Conservation (phyloP, 2,329 filamentous ascomycete genomes). For the Xylaria sp. region DNA sequence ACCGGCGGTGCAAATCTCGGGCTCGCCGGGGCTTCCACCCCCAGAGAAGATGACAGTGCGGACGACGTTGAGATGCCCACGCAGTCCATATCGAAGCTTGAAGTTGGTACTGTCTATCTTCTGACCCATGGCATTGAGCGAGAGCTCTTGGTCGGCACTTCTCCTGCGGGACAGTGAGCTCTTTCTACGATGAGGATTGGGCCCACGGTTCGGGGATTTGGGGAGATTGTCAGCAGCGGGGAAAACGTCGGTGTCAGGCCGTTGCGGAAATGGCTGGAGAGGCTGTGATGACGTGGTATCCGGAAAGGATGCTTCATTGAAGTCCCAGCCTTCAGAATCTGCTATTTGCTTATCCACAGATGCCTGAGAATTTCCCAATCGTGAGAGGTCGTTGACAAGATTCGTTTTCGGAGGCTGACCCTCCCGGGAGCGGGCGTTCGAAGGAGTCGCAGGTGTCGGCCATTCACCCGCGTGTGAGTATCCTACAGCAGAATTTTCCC, state of each 20-base stretch:
- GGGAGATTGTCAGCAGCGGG: slow-evolving; percentile 82
- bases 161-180: slow-evolving; percentile 79
- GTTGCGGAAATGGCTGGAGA: slow-evolving; percentile 62
- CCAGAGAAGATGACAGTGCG: slow-evolving; percentile 96
- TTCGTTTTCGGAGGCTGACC: slow-evolving; percentile 48
- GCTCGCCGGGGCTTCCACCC: slow-evolving; percentile 92
- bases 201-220: slow-evolving; percentile 80
- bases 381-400: slow-evolving; percentile 55
- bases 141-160: slow-evolving; percentile 74
- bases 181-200: slow-evolving; percentile 79
- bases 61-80: slow-evolving; percentile 93
- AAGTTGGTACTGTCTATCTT: slow-evolving; percentile 81
- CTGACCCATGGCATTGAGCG: slow-evolving; percentile 60
- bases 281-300: slow-evolving; percentile 63
- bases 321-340: slow-evolving; percentile 88
- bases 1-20: slow-evolving; percentile 94
- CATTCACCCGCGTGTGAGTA: slow-evolving; percentile 51
- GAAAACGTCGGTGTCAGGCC: slow-evolving; percentile 89
- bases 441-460: slow-evolving; percentile 43
- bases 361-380: slow-evolving; percentile 56
- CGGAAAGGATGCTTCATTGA: slow-evolving; percentile 79
- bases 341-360: slow-evolving; percentile 59
- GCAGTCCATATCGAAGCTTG: slow-evolving; percentile 90
- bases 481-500: slow-evolving; percentile 59
- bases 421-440: slow-evolving; percentile 43